A percentile compares a stretch with the other conserved stretches of the same genome.
These are phyloP conservation scores for Cercospora zeina DNA, from an alignment of 2,329 filamentous ascomycete species.

Conservation along the genomic window DNA sequence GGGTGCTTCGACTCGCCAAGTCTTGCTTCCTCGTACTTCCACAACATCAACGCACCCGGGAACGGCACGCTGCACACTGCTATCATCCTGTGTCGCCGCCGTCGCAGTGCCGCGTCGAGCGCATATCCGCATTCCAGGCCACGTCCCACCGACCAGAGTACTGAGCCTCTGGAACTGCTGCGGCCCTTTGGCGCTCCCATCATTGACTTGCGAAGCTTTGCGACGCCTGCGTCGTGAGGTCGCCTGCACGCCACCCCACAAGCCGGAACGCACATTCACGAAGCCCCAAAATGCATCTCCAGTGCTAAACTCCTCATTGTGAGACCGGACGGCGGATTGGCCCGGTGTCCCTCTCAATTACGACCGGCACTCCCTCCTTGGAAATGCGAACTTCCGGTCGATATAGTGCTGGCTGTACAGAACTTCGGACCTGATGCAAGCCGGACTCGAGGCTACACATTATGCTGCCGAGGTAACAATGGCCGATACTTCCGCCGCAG, in stretches of 20 bases:
- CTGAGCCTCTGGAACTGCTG: conserved; percentile 16
- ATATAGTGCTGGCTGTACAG: conserved; percentile 13
- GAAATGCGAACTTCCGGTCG: conserved; percentile 16
- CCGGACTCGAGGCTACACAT: background rate
- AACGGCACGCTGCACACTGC: conserved; percentile 16
- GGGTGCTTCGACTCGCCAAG: background rate
- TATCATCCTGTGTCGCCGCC: background rate
- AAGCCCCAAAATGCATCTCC: conserved; percentile 9
- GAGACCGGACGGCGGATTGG: conserved; percentile 3
- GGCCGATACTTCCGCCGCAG: conserved; percentile 34
- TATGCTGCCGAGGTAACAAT: conserved; percentile 9
- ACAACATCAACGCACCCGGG: background rate
- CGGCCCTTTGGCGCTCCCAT: background rate
- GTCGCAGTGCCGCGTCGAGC: background rate
- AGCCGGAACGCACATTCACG: conserved; percentile 13
- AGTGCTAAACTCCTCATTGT: background rate
- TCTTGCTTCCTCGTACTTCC: background rate
- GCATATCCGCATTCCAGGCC: conserved; percentile 3
- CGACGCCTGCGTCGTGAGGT: conserved; percentile 10
- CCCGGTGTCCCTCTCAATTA: background rate
- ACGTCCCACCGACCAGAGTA: conserved; percentile 8
- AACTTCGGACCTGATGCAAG: conserved; percentile 1
- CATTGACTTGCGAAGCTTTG: conserved; percentile 19
- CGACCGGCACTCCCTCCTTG: background rate
- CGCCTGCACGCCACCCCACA: conserved; percentile 15